Evolutionary conservation across 116 monocot genomes (phyloP), one percentile per base, ranked within the genome.

Genomic region (Iris pallida): DNA sequence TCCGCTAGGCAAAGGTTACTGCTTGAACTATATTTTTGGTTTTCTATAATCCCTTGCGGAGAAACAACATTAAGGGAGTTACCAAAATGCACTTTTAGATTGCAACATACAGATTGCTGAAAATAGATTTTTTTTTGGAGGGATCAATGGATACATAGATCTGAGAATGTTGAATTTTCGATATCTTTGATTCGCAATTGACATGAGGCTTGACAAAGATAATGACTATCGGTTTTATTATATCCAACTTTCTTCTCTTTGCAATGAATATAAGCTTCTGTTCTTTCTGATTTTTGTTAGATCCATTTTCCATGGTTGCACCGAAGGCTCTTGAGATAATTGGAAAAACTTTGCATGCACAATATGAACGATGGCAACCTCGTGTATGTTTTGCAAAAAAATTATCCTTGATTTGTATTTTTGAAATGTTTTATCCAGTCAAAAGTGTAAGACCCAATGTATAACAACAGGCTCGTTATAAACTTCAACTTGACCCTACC

Each of bases 331-430:
- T 96, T 54, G 96, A 96, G 16, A 74, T 76, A 68, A 92, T 96
- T 76, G 96, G 96, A 47, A 89, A 92, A 74, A 68, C 75, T 19
- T 79, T 96, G 70, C 92, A 96, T 75, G 63, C 78, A 63, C 96
- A 96, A 73, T 96, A 96, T 79, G 92, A 96, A 73, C 64, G 92
- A 16, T 96, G 96, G 96, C 96, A 96, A 65, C 92, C 92, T 61
- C 61, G 79, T 79, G 96, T 90, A 81, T 75, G 46, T 42, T 14
- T 2, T 11, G 14, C 42, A 16, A n/a, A 47, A 53, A 17, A 48
- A 41, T 59, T 6, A 14, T 60, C 14, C 48, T 46, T 42, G 9
- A 54, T 71, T 61, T 18, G n/a, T 15, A 9, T 46, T 62, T 42
- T 15, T 54, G 42, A 14, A 41, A 47, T 45, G 16, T 69, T 46